phyloP scores from a whole-genome alignment of 2,329 filamentous ascomycete genomes.

The Epicoccum nigrum region DNA sequence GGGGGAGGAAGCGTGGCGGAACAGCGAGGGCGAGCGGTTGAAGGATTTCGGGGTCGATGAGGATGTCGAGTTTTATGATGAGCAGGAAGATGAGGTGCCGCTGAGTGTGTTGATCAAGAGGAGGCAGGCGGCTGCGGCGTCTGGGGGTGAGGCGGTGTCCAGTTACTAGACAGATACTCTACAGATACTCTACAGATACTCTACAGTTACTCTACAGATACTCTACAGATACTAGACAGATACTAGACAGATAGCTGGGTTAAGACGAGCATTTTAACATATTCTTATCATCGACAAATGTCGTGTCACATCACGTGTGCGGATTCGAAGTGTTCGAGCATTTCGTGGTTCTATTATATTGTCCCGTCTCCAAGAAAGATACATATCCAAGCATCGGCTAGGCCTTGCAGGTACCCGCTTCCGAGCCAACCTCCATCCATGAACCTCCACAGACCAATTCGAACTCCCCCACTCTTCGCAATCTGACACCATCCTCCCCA shows the following conservation, averaged over 20 bases:
- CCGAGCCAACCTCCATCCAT: constrained; percentile 9
- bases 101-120: constrained; percentile 67
- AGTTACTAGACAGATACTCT: no score
- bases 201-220: no score
- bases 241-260: no score
- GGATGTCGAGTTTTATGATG: constrained; percentile 70
- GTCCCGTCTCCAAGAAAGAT: constrained; percentile 20
- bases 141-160: no score
- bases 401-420: background rate
- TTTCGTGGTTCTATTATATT: constrained; percentile 31
- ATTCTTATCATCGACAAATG: no score
- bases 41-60: constrained; percentile 82
- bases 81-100: constrained; percentile 71
- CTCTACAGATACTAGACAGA: no score
- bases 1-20: constrained; percentile 71
- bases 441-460: background rate
- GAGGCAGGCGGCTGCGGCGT: constrained; percentile 20
- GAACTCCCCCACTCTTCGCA: background rate
- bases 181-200: no score
- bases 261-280: no score
- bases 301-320: no score
- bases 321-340: constrained; percentile 26
- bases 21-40: constrained; percentile 75
- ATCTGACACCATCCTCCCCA: constrained; percentile 1
- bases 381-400: constrained; percentile 7